Evolutionary conservation across 2,329 filamentous ascomycete species (phyloP).

Genomic region (Zasmidium angulare): DNA sequence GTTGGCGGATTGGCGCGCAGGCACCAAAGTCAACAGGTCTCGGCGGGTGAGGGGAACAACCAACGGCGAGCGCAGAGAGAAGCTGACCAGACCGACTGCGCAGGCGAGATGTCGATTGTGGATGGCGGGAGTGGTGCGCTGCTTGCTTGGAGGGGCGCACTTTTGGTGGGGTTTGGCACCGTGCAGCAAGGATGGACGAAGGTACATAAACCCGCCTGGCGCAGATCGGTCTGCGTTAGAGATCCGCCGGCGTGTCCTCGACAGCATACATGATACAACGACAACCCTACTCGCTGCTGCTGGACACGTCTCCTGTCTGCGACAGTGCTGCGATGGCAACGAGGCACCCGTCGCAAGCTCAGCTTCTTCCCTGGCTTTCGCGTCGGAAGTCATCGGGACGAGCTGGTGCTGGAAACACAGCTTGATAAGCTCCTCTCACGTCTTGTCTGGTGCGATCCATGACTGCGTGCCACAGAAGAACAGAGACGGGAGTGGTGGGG

Average conservation of each 20-base stretch:
- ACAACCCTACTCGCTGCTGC: not conserved
- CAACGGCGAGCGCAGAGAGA: conserved; percentile 1
- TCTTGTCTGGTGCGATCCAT: not conserved
- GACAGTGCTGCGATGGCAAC: not conserved
- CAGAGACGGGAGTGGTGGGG: conserved; percentile 13
- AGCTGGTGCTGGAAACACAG: conserved; percentile 6
- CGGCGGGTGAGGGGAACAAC: conserved; percentile 4
- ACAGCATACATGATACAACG: not conserved
- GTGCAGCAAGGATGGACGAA: conserved; percentile 16
- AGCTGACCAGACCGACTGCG: not conserved
- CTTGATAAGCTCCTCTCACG: conserved; percentile 7
- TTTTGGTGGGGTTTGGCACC: conserved; percentile 10
- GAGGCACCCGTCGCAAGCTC: not conserved
- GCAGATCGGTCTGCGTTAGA: conserved; percentile 14
- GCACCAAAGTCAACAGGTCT: conserved; percentile 16
- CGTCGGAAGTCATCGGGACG: conserved; percentile 15
- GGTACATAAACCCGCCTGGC: conserved; percentile 12
- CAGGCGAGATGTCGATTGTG: conserved; percentile 12
- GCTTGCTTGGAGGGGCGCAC: conserved; percentile 8
- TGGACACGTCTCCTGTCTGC: conserved; percentile 3
- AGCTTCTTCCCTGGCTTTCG: not conserved
- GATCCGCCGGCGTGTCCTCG: not conserved
- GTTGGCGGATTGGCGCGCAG: too few species aligned
- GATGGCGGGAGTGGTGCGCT: too few species aligned
- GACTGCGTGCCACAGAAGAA: not conserved